Evolutionary conservation across 345 rosid genomes (phyloP).

Genomic region (Eucalyptus rudis): DNA sequence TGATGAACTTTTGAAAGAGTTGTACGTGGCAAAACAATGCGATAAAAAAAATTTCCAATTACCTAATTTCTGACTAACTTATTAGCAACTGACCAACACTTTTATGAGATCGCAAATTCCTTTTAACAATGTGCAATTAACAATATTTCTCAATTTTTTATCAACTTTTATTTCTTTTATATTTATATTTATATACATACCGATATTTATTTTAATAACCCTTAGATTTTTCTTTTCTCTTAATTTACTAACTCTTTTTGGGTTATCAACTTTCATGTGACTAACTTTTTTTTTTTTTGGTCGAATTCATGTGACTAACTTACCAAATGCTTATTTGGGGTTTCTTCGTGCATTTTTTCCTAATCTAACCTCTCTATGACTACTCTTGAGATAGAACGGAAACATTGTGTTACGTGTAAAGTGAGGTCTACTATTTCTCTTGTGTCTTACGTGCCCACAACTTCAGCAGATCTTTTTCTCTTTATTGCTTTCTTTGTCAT

Average conservation of each 20-base stretch:
- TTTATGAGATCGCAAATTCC: neutral
- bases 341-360: neutral
- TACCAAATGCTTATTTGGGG: no score
- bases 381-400: neutral
- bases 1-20: neutral
- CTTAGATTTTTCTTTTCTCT: neutral
- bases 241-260: neutral
- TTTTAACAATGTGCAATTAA: neutral
- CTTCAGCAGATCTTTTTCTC: neutral
- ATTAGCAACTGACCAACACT: neutral
- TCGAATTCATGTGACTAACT: no score
- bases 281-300: no score
- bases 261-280: no score
- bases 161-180: no score
- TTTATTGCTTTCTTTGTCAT: neutral
- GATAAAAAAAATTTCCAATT: neutral
- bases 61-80: neutral
- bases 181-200: neutral
- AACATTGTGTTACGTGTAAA: neutral
- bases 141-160: no score
- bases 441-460: neutral
- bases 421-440: neutral
- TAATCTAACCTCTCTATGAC: neutral
- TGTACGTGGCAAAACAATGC: neutral
- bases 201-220: neutral